A percentile compares a stretch with the other conserved stretches of the same genome.
Conservation (phyloP, 352 stramenopile genomes). For the Globisporangium barbulae region DNA sequence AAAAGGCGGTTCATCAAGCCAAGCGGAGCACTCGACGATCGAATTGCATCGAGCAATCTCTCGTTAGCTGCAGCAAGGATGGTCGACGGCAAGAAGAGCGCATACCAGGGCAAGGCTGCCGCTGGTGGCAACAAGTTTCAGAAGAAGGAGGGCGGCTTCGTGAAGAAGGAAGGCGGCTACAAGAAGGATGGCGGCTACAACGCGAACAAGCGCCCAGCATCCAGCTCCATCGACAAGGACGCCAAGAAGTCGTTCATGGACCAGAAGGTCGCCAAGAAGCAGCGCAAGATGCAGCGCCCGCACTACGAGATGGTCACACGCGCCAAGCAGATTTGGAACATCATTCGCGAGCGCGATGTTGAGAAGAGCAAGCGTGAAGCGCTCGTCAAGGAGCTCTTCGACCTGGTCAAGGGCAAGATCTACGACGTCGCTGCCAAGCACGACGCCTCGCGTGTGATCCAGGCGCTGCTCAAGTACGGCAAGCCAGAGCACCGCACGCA, state of each 20-base stretch:
- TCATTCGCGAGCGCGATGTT: slow-evolving; percentile 87
- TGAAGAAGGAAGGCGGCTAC: not conserved
- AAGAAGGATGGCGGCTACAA: slow-evolving; percentile 13
- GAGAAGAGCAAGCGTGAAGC: slow-evolving; percentile 79
- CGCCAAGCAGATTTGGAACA: slow-evolving; percentile 96
- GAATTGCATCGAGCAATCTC: slow-evolving; percentile 5
- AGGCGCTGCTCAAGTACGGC: slow-evolving; percentile 94
- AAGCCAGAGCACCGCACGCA: slow-evolving; percentile 83
- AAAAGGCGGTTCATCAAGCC: not conserved
- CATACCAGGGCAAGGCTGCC: slow-evolving; percentile 13
- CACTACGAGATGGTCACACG: slow-evolving; percentile 92
- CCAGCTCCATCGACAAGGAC: slow-evolving; percentile 37
- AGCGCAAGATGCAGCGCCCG: slow-evolving; percentile 93
- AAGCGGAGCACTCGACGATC: slow-evolving; percentile 10
- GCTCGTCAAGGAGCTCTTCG: slow-evolving; percentile 90
- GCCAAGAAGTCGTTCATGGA: slow-evolving; percentile 83
- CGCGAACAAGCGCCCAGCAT: slow-evolving; percentile 61
- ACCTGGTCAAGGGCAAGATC: slow-evolving; percentile 92
- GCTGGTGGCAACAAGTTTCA: slow-evolving; percentile 12
- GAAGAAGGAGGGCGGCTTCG: slow-evolving; percentile 5
- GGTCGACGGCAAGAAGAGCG: slow-evolving; percentile 18
- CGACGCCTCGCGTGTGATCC: slow-evolving; percentile 94
- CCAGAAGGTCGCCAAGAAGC: slow-evolving; percentile 89
- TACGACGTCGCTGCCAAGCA: slow-evolving; percentile 95
- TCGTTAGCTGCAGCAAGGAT: slow-evolving; percentile 11